Percentiles rank a stretch among this genome's conserved stretches.
Conservation (phyloP, 805 yeast species). For the Starmerella cellae region DNA sequence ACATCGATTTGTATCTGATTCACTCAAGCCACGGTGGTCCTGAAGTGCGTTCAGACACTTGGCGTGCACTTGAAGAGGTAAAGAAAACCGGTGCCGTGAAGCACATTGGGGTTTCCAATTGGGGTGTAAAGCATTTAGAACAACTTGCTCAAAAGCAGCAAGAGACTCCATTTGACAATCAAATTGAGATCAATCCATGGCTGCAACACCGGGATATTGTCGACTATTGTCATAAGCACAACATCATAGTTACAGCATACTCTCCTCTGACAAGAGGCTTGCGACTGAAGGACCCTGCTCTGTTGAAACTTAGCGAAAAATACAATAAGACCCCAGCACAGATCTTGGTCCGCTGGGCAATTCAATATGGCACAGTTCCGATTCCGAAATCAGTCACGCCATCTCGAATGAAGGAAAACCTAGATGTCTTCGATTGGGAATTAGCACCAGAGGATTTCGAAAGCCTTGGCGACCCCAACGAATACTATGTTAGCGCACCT, state of each 20-base stretch:
- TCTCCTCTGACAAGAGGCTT: conserved; percentile 63
- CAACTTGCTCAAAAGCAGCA: conserved; percentile 33
- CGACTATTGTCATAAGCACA: conserved; percentile 41
- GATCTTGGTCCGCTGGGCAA: conserved; percentile 36
- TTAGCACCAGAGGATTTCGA: conserved; percentile 23
- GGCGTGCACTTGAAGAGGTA: conserved; percentile 45
- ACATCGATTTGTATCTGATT: conserved; percentile 58
- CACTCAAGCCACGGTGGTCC: conserved; percentile 34
- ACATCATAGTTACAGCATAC: conserved; percentile 55
- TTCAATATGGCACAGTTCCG: conserved; percentile 46
- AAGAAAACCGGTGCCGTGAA: conserved; percentile 38
- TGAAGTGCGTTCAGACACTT: conserved; percentile 34
- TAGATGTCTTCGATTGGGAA: conserved; percentile 40
- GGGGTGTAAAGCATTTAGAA: conserved; percentile 42
- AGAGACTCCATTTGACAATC: conserved; percentile 58
- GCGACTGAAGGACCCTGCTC: conserved; percentile 31
- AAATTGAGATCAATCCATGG: conserved; percentile 81
- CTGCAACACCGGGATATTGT: conserved; percentile 51
- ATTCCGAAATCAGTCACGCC: conserved; percentile 54
- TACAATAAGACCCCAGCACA: conserved; percentile 35
- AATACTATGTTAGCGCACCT: conserved; percentile 22
- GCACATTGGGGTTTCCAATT: conserved; percentile 53
- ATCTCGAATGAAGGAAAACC: conserved; percentile 43
- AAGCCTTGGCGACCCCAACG: conserved; percentile 23
- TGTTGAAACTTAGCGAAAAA: conserved; percentile 29